These are phyloP conservation scores for Botrytis pseudocinerea DNA, from an alignment of 2,329 filamentous ascomycete genomes.

Conservation along the genomic window DNA sequence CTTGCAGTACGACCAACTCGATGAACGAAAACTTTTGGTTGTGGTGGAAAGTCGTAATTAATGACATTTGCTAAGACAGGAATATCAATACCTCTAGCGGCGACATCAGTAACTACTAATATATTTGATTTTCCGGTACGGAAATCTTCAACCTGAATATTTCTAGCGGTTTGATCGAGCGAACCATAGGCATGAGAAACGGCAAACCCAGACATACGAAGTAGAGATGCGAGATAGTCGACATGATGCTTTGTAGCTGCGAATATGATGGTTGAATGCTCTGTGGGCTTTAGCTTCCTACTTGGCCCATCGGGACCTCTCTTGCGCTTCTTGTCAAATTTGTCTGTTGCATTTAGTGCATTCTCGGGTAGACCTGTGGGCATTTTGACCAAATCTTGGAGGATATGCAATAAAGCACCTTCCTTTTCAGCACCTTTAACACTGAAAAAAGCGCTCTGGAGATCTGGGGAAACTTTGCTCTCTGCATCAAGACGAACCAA, in stretches of 20 bases:
- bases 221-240: constrained; percentile 82
- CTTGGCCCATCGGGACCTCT: constrained; percentile 55
- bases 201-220: constrained; percentile 79
- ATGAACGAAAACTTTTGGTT: constrained; percentile 96
- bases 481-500: constrained; percentile 90
- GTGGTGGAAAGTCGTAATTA: constrained; percentile 97
- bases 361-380: constrained; percentile 65
- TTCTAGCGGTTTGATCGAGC: constrained; percentile 88
- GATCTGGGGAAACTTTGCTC: constrained; percentile 91
- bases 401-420: constrained; percentile 81
- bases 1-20: constrained; percentile 93
- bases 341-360: constrained; percentile 40
- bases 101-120: constrained; percentile 93
- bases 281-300: constrained; percentile 70
- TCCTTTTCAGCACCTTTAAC: constrained; percentile 94
- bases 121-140: constrained; percentile 82
- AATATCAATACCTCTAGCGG: constrained; percentile 96
- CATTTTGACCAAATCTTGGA: constrained; percentile 91
- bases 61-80: constrained; percentile 94
- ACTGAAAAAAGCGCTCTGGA: constrained; percentile 94
- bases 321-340: constrained; percentile 69
- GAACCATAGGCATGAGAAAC: constrained; percentile 95
- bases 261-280: constrained; percentile 93
- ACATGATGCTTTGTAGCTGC: constrained; percentile 96
- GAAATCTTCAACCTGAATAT: constrained; percentile 90